A percentile compares a stretch with the other conserved stretches of the same genome.
Evolutionary conservation across 257 asterid species (phyloP).

Genomic region (Rauvolfia tetraphylla): DNA sequence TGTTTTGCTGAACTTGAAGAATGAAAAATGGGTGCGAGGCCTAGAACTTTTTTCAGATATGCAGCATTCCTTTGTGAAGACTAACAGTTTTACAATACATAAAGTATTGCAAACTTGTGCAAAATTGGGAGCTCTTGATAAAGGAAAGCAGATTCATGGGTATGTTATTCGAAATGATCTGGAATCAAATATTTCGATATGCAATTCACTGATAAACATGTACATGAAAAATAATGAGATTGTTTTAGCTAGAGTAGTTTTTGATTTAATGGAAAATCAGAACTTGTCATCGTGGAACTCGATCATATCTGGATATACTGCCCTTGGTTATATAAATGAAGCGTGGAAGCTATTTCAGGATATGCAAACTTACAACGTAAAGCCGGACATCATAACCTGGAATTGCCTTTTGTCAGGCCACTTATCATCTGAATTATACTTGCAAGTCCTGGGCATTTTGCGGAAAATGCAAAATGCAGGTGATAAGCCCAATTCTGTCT

Average conservation of each 20-base stretch:
- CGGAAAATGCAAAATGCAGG: constrained; percentile 45
- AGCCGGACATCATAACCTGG: constrained; percentile 62
- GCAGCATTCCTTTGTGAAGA: constrained; percentile 31
- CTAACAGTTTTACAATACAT: constrained; percentile 32
- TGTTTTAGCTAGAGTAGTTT: constrained; percentile 39
- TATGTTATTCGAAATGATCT: constrained; percentile 41
- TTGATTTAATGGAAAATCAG: constrained; percentile 42
- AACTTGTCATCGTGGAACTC: constrained; percentile 59
- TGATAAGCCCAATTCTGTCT: constrained; percentile 45
- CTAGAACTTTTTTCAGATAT: constrained; percentile 32
- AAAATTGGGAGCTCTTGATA: constrained; percentile 41
- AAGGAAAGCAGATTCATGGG: constrained; percentile 60
- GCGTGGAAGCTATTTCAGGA: constrained; percentile 43
- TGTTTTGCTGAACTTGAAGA: constrained; percentile 49
- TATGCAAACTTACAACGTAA: constrained; percentile 34
- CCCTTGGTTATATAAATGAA: constrained; percentile 35
- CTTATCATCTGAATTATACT: constrained; percentile 31
- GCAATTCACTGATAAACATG: constrained; percentile 56
- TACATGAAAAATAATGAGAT: constrained; percentile 37
- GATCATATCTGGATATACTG: constrained; percentile 44
- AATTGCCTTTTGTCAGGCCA: constrained; percentile 56
- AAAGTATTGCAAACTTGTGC: constrained; percentile 60
- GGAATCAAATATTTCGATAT: constrained; percentile 32
- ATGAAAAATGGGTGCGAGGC: constrained; percentile 42
- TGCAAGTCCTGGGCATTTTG: constrained; percentile 34